Evolutionary conservation across 2,329 filamentous ascomycete species (phyloP), one percentile per base, ranked within the genome.

Genomic region (Zalaria obscura): DNA sequence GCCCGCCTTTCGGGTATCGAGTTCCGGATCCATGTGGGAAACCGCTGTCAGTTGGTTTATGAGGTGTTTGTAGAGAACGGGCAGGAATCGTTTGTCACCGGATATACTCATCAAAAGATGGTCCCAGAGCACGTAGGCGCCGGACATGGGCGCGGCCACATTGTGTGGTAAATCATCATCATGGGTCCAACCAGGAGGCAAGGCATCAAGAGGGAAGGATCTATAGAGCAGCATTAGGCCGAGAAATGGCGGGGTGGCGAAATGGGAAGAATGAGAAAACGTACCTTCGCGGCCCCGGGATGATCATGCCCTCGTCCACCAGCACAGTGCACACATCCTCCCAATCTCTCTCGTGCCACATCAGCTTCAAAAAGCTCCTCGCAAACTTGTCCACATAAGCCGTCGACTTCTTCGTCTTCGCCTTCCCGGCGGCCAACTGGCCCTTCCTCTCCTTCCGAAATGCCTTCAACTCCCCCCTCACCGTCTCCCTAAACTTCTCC

Each of bases 51-150:
- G 51, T 7, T 48, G 45, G 25, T 56, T 44, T 4, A 61, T 53
- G 48, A 73, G 53, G 27, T 55, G 52, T 28, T 62, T 58, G 3
- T 59, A 50, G 25, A 73, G 50, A 10, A 59, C 49, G 1, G 51
- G 49, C 10, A 65, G 40, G 40, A 73, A 44, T 9, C 49, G 49
- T 32, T 60, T 48, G 5, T 54, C 51, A 3, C 54, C 52, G 32
- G 55, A 48, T 18, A 74, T 50, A 18, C 53, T 43, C 9, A 45
- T 47, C 4, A 69, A 49, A 4, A 69, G 45, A 1, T 54, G 54
- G 25, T 60, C 55, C 66, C 66, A 70, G 29, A 70, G 55, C 28
- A 64, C 47, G 45, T 63, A 68, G 3, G 66, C 67, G 41, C 63
- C 64, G 25, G 58, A 52, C 54, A 4, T 32, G 29, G 29, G n/a